A percentile compares a stretch with the other conserved stretches of the same genome.
phyloP scores from a whole-genome alignment of 805 yeast species.

The Peterozyma xylosa region DNA sequence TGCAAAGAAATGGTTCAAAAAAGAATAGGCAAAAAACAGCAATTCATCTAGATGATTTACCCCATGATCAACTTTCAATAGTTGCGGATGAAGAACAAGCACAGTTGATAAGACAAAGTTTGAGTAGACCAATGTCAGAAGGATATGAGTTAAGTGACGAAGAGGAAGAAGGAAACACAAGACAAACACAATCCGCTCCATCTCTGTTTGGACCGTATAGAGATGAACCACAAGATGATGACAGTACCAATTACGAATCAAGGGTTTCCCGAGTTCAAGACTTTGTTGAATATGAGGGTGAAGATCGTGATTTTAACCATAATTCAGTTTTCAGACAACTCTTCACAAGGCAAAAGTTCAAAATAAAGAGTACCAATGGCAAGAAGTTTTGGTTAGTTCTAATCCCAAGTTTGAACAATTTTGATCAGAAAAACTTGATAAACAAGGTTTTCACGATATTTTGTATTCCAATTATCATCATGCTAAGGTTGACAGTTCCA shows the following conservation, averaged over 20 bases:
- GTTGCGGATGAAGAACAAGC: constrained; percentile 1
- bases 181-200: too few species aligned
- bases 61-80: background rate
- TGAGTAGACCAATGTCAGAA: background rate
- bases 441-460: background rate
- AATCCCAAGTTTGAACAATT: background rate
- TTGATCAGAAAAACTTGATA: background rate
- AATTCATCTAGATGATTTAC: background rate
- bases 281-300: background rate
- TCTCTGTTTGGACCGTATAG: background rate
- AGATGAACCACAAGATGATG: background rate
- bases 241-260: background rate
- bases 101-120: constrained; percentile 1
- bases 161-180: too few species aligned
- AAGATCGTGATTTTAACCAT: background rate
- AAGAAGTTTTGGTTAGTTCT: background rate
- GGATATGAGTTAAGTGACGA: background rate
- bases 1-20: constrained; percentile 5
- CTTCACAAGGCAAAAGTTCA: background rate
- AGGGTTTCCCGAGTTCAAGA: constrained; percentile 4
- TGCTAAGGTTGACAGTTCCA: constrained; percentile 25
- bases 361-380: background rate
- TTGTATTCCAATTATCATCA: constrained; percentile 17
- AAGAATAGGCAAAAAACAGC: background rate
- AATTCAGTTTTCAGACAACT: background rate